Percentiles rank a stretch among this genome's conserved stretches.
Conservation (phyloP, 768 basidiomycete species). For the Collybia nuda region DNA sequence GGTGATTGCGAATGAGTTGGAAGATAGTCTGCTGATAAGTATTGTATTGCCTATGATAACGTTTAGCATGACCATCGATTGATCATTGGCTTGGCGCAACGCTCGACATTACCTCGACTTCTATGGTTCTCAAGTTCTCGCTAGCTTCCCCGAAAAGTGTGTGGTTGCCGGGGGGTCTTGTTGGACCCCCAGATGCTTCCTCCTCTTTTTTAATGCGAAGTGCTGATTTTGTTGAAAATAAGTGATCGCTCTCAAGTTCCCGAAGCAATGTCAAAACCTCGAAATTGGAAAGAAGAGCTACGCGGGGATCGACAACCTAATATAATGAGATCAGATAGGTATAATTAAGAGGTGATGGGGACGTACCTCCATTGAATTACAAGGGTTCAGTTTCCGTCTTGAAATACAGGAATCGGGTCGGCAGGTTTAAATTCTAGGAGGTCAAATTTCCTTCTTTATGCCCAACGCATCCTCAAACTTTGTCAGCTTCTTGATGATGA, state of each 20-base stretch:
- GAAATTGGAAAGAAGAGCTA: conserved; percentile 84
- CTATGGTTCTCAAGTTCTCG: conserved; percentile 82
- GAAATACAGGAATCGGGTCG: no score
- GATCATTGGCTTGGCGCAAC: neutral
- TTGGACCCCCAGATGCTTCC: conserved; percentile 40
- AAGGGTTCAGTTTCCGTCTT: no score
- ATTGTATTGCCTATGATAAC: conserved; percentile 70
- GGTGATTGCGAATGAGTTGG: conserved; percentile 66
- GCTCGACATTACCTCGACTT: conserved; percentile 67
- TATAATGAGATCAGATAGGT: neutral
- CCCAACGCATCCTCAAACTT: no score
- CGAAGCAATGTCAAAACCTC: conserved; percentile 82
- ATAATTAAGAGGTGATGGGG: no score
- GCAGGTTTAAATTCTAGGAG: no score
- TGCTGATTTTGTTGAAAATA: conserved; percentile 67
- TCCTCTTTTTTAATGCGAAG: conserved; percentile 79
- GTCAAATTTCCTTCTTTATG: no score
- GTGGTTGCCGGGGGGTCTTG: conserved; percentile 3
- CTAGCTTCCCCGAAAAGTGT: conserved; percentile 46
- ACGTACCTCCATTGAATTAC: no score
- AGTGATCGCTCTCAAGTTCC: conserved; percentile 73
- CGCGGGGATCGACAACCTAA: conserved; percentile 67
- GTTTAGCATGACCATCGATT: no score
- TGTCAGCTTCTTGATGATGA: conserved; percentile 24
- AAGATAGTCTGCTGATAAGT: conserved; percentile 75